A percentile compares a stretch with the other conserved stretches of the same genome.
phyloP scores from a whole-genome alignment of 1,284 basidiomycete species.

The Sutorius eximius region DNA sequence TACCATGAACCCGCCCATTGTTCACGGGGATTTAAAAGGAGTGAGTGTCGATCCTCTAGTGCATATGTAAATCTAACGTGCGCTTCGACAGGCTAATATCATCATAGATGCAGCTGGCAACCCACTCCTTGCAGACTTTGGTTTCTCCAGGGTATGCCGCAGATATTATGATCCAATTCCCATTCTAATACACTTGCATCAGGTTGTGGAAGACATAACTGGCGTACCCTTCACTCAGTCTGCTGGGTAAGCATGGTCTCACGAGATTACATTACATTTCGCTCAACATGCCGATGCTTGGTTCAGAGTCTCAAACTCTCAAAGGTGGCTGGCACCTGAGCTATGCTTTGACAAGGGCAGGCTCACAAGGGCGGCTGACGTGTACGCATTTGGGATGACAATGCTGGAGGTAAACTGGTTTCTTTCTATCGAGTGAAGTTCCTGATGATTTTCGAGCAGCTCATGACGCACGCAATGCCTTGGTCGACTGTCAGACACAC shows the following conservation, averaged over 20 bases:
- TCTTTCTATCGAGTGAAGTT: neutral
- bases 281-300: neutral
- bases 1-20: slow-evolving; percentile 46
- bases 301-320: slow-evolving; percentile 37
- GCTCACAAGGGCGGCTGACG: slow-evolving; percentile 48
- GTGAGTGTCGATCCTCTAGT: slow-evolving; percentile 33
- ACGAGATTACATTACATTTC: neutral
- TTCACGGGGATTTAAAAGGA: slow-evolving; percentile 55
- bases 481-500: slow-evolving; percentile 48
- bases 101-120: slow-evolving; percentile 46
- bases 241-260: slow-evolving; percentile 36
- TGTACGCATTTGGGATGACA: slow-evolving; percentile 57
- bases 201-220: slow-evolving; percentile 57
- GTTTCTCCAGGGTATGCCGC: slow-evolving; percentile 47
- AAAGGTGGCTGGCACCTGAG: slow-evolving; percentile 56
- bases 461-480: slow-evolving; percentile 52
- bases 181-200: slow-evolving; percentile 1
- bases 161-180: neutral
- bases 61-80: slow-evolving; percentile 4
- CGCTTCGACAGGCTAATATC: slow-evolving; percentile 47
- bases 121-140: slow-evolving; percentile 59
- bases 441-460: slow-evolving; percentile 29
- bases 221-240: slow-evolving; percentile 55
- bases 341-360: slow-evolving; percentile 50
- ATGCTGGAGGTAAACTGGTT: slow-evolving; percentile 45